Evolutionary conservation across 1,284 basidiomycete genomes (phyloP).

Genomic region (Ustilago vetiveriae): DNA sequence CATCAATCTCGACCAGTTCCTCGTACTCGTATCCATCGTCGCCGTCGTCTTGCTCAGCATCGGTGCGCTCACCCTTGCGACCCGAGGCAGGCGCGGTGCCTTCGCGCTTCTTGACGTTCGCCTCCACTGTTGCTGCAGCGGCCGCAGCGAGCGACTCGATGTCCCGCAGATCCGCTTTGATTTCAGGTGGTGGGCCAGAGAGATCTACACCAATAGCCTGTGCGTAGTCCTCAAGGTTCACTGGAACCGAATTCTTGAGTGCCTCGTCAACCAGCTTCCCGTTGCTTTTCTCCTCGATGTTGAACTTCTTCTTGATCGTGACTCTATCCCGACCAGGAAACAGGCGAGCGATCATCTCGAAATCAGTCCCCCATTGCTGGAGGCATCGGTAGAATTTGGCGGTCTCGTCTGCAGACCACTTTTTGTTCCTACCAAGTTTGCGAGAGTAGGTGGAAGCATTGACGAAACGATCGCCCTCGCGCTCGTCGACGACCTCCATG

Average conservation of each 20-base stretch:
- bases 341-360: slow-evolving; percentile 85
- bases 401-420: slow-evolving; percentile 86
- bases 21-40: slow-evolving; percentile 50
- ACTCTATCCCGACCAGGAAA: slow-evolving; percentile 85
- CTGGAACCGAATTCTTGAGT: slow-evolving; percentile 53
- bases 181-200: slow-evolving; percentile 61
- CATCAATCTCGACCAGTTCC: slow-evolving; percentile 52
- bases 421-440: slow-evolving; percentile 72
- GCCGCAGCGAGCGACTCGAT: slow-evolving; percentile 13
- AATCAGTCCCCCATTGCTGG: slow-evolving; percentile 87
- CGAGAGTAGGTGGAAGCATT: slow-evolving; percentile 84
- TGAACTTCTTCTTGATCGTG: slow-evolving; percentile 90
- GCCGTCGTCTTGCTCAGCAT: slow-evolving; percentile 41
- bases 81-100: slow-evolving; percentile 13
- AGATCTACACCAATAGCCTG: slow-evolving; percentile 61
- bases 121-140: slow-evolving; percentile 9
- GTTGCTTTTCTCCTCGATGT: slow-evolving; percentile 82
- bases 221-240: slow-evolving; percentile 64
- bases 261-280: slow-evolving; percentile 67
- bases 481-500: slow-evolving; percentile 83
- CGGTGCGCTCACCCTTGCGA: slow-evolving; percentile 32
- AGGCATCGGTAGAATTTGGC: slow-evolving; percentile 84
- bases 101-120: slow-evolving; percentile 35
- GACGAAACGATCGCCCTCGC: slow-evolving; percentile 75
- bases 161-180: slow-evolving; percentile 46